Percentiles rank a stretch among this genome's conserved stretches.
Conservation (phyloP, 106 monocot species). For the Iris macrosiphon region DNA sequence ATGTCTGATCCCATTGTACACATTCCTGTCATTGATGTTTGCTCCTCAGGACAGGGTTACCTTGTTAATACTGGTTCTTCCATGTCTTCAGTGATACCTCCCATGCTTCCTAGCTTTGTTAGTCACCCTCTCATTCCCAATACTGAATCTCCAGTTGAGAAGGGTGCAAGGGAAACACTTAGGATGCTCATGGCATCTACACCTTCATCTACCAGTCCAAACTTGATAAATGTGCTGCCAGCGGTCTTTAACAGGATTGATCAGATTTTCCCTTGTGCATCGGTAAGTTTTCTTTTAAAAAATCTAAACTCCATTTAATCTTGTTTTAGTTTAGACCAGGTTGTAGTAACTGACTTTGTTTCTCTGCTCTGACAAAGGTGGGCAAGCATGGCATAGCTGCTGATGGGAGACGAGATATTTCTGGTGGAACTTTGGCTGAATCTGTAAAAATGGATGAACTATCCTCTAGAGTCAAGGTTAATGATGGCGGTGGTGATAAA, state of each 20-base stretch:
- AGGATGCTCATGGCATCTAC: slow-evolving; percentile 72
- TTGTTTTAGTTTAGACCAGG: not conserved
- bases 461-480: not conserved
- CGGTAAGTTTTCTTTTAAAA: not conserved
- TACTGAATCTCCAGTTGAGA: slow-evolving; percentile 62
- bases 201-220: slow-evolving; percentile 32
- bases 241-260: slow-evolving; percentile 26
- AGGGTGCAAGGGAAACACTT: slow-evolving; percentile 86
- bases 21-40: slow-evolving; percentile 75
- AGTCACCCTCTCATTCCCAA: slow-evolving; percentile 41
- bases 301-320: not conserved
- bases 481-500: not conserved
- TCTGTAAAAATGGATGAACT: not conserved
- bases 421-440: not conserved
- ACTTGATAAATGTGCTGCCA: slow-evolving; percentile 36
- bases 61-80: slow-evolving; percentile 81
- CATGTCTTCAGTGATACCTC: slow-evolving; percentile 57
- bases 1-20: slow-evolving; percentile 98
- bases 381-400: not conserved
- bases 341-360: slow-evolving; percentile 1
- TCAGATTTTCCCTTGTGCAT: not conserved
- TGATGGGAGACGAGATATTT: not conserved
- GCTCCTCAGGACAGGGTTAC: slow-evolving; percentile 86
- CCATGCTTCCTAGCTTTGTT: slow-evolving; percentile 32
- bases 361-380: not conserved